Percentiles rank a stretch among this genome's conserved stretches.
Evolutionary conservation across 768 basidiomycete genomes (phyloP).

Genomic region (Tylopilus intermedius): DNA sequence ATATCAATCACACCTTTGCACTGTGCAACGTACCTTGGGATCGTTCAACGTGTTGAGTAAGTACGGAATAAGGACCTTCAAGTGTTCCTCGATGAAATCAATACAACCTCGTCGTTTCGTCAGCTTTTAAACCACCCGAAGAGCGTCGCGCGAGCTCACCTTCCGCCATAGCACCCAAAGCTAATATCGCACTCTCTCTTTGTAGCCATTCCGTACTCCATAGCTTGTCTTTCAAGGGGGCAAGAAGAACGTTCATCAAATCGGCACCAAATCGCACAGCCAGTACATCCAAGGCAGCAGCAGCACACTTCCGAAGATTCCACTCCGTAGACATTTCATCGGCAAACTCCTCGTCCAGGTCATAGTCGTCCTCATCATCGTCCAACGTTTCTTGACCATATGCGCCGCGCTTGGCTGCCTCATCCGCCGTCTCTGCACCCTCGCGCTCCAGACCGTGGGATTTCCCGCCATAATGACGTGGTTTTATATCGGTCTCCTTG

Average conservation of each 20-base stretch:
- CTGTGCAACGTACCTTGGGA: conserved; percentile 61
- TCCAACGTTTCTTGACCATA: conserved; percentile 81
- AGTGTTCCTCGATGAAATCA: conserved; percentile 89
- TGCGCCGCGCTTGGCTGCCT: conserved; percentile 43
- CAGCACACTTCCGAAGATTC: conserved; percentile 98
- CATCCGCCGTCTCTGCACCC: conserved; percentile 34
- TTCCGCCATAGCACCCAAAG: conserved; percentile 97
- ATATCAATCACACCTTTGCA: not conserved
- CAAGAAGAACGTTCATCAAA: conserved; percentile 80
- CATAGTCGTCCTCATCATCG: conserved; percentile 83
- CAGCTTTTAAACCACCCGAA: not conserved
- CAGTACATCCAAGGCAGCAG: conserved; percentile 94
- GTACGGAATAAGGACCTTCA: conserved; percentile 90
- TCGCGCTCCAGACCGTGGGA: conserved; percentile 82
- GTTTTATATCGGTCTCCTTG: conserved; percentile 94
- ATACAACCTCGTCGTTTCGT: conserved; percentile 71
- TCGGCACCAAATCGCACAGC: conserved; percentile 91
- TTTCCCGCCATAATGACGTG: conserved; percentile 84
- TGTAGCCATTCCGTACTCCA: conserved; percentile 93
- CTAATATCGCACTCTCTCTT: conserved; percentile 91
- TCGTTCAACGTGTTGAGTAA: conserved; percentile 87
- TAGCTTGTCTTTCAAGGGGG: conserved; percentile 86
- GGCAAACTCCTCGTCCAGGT: conserved; percentile 79
- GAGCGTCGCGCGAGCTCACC: conserved; percentile 44
- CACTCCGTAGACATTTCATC: conserved; percentile 98